Base-by-base conservation (phyloP, 148 eudicot species). In the Rhododendron mucronatum region DNA sequence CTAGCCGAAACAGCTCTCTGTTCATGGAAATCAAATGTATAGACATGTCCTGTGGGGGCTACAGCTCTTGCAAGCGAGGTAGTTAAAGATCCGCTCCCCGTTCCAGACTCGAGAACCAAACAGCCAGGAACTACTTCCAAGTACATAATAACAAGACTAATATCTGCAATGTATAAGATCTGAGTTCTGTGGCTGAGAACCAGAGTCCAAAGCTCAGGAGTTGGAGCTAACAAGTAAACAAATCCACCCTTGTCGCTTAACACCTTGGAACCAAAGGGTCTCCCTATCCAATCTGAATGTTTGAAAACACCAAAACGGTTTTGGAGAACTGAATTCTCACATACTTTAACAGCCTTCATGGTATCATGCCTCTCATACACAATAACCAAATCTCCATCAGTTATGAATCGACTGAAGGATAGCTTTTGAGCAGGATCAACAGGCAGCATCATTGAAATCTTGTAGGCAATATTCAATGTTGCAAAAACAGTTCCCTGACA, bases 171-270 rank as follows among this genome's bases (percentile, higher is more conserved):
- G 67, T 97, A 95, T 14, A 97, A 89, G 85, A 97, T 97, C 88
- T 97, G 99, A 65, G 99, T 97, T 86, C 98, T 88, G 93, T 97
- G 99, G 88, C 97, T 95, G 47, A 96, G 88, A 73, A 94, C 98
- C 88, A 94, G 85, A 63, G 98, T 96, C 99, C 99, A 96, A 33
- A 96, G 90, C 89, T 96, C 99, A 35, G 98, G 96, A 79, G 99
- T 96, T 37, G 99, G 99, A 81, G 97, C 98, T 71, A 97, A 86
- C 88, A 97, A 90, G 90, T 97, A 95, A 78, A 96, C 92, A 82
- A 91, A 95, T 69, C 97, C 97, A 16, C 94, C 94, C 84, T 94
- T 93, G 85, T 83, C 88, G 91, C 97, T 95, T 75, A 92, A 92
- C 20, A 95, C 97, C 86, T 95, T 96, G 8, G 94, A 92, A 48